Conservation (phyloP, 305 asterid species). For the Ilex paraguariensis region DNA sequence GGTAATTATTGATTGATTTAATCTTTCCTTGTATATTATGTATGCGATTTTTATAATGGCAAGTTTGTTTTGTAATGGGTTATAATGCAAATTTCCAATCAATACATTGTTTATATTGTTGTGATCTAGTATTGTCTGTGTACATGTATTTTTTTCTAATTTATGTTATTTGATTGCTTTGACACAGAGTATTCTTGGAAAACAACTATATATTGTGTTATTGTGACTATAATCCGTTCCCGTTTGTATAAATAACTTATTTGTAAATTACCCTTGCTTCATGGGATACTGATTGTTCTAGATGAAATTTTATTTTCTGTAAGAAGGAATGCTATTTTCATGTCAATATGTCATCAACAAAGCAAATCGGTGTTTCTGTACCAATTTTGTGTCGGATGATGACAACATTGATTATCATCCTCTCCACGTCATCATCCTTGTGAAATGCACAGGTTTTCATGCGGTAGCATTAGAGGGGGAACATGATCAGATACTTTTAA, state of each 20-base stretch:
- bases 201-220: too few relatives aligned
- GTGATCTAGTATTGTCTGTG: too few relatives aligned
- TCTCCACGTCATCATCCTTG: neutral
- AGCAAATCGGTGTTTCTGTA: slow-evolving; percentile 31
- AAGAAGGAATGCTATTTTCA: neutral
- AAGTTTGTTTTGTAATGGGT: neutral
- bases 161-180: too few relatives aligned
- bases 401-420: slow-evolving; percentile 14
- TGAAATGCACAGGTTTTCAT: slow-evolving; percentile 14
- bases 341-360: slow-evolving; percentile 24
- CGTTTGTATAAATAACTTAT: too few relatives aligned
- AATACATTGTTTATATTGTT: too few relatives aligned
- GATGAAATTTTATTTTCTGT: neutral
- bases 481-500: slow-evolving; percentile 3
- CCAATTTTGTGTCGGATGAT: slow-evolving; percentile 32
- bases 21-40: neutral
- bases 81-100: too few relatives aligned
- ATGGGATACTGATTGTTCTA: too few relatives aligned
- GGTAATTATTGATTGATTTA: slow-evolving; percentile 18
- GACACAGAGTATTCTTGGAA: too few relatives aligned
- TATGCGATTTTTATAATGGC: neutral
- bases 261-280: neutral
- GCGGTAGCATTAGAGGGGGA: slow-evolving; percentile 16
- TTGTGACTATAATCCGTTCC: too few relatives aligned
- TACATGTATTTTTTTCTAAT: too few relatives aligned